phyloP scores from a whole-genome alignment of 2,329 filamentous ascomycete species.

The Lecanicillium sp. region DNA sequence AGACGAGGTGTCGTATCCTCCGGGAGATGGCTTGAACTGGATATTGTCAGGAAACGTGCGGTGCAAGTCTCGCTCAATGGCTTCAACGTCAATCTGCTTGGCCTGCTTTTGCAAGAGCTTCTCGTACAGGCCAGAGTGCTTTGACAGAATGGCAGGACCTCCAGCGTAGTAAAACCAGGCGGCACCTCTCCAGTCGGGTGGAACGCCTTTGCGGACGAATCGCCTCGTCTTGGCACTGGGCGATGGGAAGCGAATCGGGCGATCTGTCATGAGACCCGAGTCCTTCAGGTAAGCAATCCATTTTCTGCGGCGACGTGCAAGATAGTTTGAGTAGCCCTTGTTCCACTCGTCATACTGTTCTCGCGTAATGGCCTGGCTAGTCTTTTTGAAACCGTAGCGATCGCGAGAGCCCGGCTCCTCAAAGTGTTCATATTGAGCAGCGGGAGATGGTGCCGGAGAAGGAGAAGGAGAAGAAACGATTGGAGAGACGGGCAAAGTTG shows the following conservation, averaged over 20 bases:
- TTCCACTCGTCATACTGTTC: constrained; percentile 81
- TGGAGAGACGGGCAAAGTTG: constrained; percentile 10
- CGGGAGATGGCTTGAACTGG: constrained; percentile 62
- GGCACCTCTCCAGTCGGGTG: constrained; percentile 86
- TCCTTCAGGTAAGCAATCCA: constrained; percentile 75
- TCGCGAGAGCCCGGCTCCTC: constrained; percentile 54
- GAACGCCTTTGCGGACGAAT: constrained; percentile 87
- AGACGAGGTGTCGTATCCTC: constrained; percentile 21
- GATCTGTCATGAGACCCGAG: constrained; percentile 60
- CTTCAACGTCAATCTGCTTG: constrained; percentile 69
- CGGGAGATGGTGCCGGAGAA: constrained; percentile 15
- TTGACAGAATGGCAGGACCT: constrained; percentile 68
- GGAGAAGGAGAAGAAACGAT: constrained; percentile 11
- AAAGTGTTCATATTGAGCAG: constrained; percentile 19
- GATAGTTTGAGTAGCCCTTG: constrained; percentile 62
- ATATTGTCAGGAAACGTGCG: constrained; percentile 93
- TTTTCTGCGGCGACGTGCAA: constrained; percentile 68
- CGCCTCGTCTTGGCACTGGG: constrained; percentile 78
- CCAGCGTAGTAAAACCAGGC: constrained; percentile 97
- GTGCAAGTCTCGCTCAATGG: constrained; percentile 89
- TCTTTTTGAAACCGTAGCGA: constrained; percentile 87
- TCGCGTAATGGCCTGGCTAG: constrained; percentile 66
- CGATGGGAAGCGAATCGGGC: constrained; percentile 70
- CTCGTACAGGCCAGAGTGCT: constrained; percentile 70
- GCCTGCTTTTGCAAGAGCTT: constrained; percentile 56